Base-by-base conservation (phyloP, 352 stramenopile species). In the Globisporangium takayamanum region DNA sequence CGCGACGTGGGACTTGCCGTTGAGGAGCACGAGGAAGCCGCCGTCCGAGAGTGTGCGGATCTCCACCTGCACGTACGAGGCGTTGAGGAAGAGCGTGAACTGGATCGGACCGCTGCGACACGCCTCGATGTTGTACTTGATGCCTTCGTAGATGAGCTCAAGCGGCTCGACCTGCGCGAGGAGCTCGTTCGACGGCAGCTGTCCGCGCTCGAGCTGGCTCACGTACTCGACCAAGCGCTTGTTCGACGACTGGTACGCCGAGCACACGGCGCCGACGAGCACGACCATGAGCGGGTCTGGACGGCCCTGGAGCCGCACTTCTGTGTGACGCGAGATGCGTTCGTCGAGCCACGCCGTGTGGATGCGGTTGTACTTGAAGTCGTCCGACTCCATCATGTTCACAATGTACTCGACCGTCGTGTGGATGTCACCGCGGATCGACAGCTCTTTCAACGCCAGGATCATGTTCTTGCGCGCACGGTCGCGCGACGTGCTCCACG, bases 381-480 rank as follows among this genome's bases (percentile, higher is more conserved):
- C 97, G 46, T 98, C 89, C 28, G 96, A 92, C 74, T 99, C 91
- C 74, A 99, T 98, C 74, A 99, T 91, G 69, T 98, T 97, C 18
- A 97, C 94, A 59, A 99, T 98, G 74, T 99, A 99, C 78, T 99
- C 97, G 44, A 99, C 90, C 0, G 97, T 99, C 30, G 97, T 99
- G 67, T 98, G 97, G 76, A 99, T 99, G 67, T 99, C 97, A 62
- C 98, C 98, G 57, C 98, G 94, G 69, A 99, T 99, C 37, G 89
- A 98, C 10, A 99, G 76, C 73, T 99, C 97, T 71, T 99, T 99
- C 16, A 99, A 79, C 30, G 96, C 97, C 30, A 99, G 71, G 5
- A 99, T 97, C 71, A 99, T 96, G 64, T 98, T 98, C 83, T 99
- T 99, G 26, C 97, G 74, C 2, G 98, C 97, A 57, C 96, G 94